Base-by-base conservation (phyloP, 2,329 filamentous ascomycete genomes). In the Colletotrichum sidae region DNA sequence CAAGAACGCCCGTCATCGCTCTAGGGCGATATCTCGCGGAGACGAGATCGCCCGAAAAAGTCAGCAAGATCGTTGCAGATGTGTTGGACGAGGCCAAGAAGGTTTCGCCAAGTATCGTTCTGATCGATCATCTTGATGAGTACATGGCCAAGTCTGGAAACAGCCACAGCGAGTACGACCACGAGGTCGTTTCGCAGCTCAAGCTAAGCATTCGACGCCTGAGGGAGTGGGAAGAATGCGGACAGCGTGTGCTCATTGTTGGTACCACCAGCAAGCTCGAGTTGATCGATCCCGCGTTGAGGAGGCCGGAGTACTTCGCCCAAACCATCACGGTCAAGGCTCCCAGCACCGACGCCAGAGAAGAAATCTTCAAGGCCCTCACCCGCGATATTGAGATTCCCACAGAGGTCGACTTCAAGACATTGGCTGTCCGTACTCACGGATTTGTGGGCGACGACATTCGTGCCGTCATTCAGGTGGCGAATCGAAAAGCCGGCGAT, bases 401-500 rank as follows among this genome's bases (percentile, higher is more conserved):
- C 1, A 83, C 86, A 4, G 89, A 94, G 66, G 86, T 98, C 17
- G 88, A 97, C 73, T 92, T 95, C 70, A 80, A 80, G 34, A 80
- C 85, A 13, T 81, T 99, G 4, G 94, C 95, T 6, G 94, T 92
- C 72, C 84, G 90, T 70, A 98, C 95, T 0, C 93, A 96, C 6
- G 96, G 96, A 1, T 99, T 96, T 70, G 95, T 99, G 0, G 95
- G 94, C 10, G 92, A 93, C 6, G 96, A 99, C 80, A 81, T 99
- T 4, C 88, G 92, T 68, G 90, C 82, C 65, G 79, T 90, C n/a
- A 80, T 86, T 51, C 79, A 78, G 2, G 70, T 77, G 1, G 86
- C 84, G 3, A 76, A 79, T 25, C 74, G 81, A 49, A 71, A 72
- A 13, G 72, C 79, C 7, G 69, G 79, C 69, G 67, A 81, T 67